A percentile compares a stretch with the other conserved stretches of the same genome.
Conservation (phyloP, 2,329 filamentous ascomycete genomes). For the Cladosporium sp. region DNA sequence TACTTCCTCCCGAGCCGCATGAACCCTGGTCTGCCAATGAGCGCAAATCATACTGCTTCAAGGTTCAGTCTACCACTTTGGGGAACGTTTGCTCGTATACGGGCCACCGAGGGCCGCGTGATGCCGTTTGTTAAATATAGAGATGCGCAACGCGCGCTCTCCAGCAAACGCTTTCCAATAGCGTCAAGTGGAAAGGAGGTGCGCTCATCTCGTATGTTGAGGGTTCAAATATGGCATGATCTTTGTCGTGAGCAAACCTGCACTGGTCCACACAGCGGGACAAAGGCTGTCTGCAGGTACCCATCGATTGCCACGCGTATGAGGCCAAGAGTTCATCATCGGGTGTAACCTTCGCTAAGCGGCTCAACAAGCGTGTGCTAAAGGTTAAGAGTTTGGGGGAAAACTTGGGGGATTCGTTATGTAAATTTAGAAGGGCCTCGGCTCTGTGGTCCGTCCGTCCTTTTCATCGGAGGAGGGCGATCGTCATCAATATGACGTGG, state of each 20-base stretch:
- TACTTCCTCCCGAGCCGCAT: constrained; percentile 3
- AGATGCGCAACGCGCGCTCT: neutral
- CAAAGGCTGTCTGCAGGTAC: neutral
- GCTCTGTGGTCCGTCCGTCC: neutral
- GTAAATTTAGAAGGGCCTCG: neutral
- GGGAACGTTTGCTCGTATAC: constrained; percentile 11
- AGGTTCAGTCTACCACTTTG: constrained; percentile 4
- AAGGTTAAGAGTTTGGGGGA: neutral
- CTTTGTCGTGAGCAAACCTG: too few species aligned
- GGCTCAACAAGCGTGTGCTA: constrained; percentile 3
- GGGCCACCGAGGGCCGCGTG: constrained; percentile 9
- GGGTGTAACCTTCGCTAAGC: neutral
- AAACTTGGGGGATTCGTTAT: neutral
- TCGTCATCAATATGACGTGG: too few species aligned
- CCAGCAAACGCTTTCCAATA: neutral
- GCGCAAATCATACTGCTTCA: neutral
- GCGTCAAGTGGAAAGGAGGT: neutral
- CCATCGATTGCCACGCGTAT: neutral
- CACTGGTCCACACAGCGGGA: neutral
- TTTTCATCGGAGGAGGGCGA: too few species aligned
- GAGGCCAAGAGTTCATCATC: neutral
- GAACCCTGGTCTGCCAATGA: neutral
- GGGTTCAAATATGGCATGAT: neutral
- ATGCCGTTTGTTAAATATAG: constrained; percentile 11
- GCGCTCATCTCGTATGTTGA: neutral